Conservation (phyloP, 768 basidiomycete species). For the Mycena venus region DNA sequence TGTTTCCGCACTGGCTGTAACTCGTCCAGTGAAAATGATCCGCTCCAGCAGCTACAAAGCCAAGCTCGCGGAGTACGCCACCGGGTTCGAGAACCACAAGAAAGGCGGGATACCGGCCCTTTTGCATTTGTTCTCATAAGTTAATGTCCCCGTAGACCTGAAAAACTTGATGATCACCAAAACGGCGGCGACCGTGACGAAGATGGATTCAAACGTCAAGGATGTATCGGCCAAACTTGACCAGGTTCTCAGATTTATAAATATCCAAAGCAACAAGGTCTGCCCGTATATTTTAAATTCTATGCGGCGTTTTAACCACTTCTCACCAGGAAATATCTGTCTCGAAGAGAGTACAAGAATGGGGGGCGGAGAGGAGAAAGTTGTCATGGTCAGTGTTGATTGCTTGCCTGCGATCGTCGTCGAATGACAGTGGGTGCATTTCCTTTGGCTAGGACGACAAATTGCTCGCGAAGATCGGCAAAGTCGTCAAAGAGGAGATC, state of each 20-base stretch:
- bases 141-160: neutral
- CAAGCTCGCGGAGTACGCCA: conserved; percentile 5
- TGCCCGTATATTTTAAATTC: neutral
- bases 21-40: conserved; percentile 8
- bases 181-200: conserved; percentile 15
- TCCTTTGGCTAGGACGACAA: conserved; percentile 11
- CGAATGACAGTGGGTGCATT: neutral
- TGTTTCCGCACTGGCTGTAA: too few relatives aligned
- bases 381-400: neutral
- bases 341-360: neutral
- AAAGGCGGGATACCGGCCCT: neutral
- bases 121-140: neutral
- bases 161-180: conserved; percentile 12
- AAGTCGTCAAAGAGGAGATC: neutral
- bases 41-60: conserved; percentile 4
- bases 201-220: conserved; percentile 4
- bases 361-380: neutral
- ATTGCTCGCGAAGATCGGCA: conserved; percentile 10
- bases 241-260: conserved; percentile 15
- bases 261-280: conserved; percentile 9
- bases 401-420: neutral
- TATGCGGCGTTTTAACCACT: neutral
- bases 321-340: neutral
- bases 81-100: conserved; percentile 10
- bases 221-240: conserved; percentile 1